Evolutionary conservation across 1,284 basidiomycete genomes (phyloP), one percentile per base, ranked within the genome.

Genomic region (Microbotryum lychnidis-dioicae): DNA sequence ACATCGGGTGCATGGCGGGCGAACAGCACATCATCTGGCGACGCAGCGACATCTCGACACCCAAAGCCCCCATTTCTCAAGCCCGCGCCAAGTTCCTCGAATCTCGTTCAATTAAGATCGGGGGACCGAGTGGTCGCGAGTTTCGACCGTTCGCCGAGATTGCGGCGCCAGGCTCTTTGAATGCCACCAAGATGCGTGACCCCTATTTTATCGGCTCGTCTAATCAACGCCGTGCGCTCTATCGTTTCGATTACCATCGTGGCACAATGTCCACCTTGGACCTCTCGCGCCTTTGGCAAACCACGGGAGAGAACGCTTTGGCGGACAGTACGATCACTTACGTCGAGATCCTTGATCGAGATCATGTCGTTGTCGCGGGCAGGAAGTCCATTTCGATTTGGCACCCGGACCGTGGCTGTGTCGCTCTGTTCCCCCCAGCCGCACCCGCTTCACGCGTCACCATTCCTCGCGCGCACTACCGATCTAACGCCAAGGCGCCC

Each of bases 11-110:
- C 3, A 10, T 27, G 18, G 9, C 21, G 27, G 31, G 20, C 54
- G 42, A 50, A 14, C 29, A 16, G 18, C 42, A 50, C 56, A 18
- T 57, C 47, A 29, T 49, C 21, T 57, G 56, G 56, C 45, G 47
- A 21, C 56, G 49, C n/a, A 20, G 37, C 48, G 21, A 50, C 37
- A 44, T 49, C 33, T 6, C 29, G 18, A 20, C 29, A 46, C 10
- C 33, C 14, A 21, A 23, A 6, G 20, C 50, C 25, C 29, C 46
- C 48, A 25, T 37, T 21, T 42, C 37, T 25, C 49, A 47, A 21
- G 7, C 16, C 10, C 48, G 21, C 5, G 18, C n/a, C 1, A 27
- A 48, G 5, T 23, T 21, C 25, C 27, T 23, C 29, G n/a, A 7
- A n/a, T 42, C 33, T 18, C 27, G 21, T n/a, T n/a, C 33, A 42